Percentiles rank a stretch among this genome's conserved stretches.
These are phyloP conservation scores for Phytophthora ramorum DNA, from an alignment of 352 stramenopile species.

Conservation along the genomic window DNA sequence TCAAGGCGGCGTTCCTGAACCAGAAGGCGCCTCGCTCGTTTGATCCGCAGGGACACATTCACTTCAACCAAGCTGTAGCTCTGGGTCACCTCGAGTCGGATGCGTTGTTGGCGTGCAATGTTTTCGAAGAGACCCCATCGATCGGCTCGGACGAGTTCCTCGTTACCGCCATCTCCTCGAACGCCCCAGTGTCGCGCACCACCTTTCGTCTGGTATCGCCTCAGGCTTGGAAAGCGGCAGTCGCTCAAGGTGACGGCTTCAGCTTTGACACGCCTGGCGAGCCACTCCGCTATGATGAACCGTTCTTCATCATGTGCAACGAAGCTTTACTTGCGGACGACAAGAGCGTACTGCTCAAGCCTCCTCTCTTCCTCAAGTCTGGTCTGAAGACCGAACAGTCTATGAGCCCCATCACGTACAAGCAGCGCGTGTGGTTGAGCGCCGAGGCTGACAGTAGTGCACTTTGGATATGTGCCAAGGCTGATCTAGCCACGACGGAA, in stretches of 20 bases:
- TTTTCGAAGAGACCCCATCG: constrained; percentile 85
- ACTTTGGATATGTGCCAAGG: constrained; percentile 74
- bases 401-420: constrained; percentile 90
- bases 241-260: constrained; percentile 32
- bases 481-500: constrained; percentile 65
- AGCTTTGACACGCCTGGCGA: constrained; percentile 29
- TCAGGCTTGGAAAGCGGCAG: constrained; percentile 42
- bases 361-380: constrained; percentile 85
- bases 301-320: constrained; percentile 86
- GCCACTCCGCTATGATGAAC: constrained; percentile 77
- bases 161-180: constrained; percentile 39
- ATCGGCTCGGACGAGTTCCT: constrained; percentile 83
- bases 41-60: constrained; percentile 39
- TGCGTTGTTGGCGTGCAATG: constrained; percentile 66
- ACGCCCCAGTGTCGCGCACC: constrained; percentile 49
- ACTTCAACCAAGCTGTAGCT: constrained; percentile 66
- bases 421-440: constrained; percentile 80
- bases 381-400: constrained; percentile 81
- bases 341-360: constrained; percentile 71
- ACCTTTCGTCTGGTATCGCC: constrained; percentile 78
- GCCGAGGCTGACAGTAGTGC: constrained; percentile 69
- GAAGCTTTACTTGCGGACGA: constrained; percentile 81
- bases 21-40: constrained; percentile 67
- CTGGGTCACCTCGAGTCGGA: constrained; percentile 63
- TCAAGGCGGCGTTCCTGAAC: constrained; percentile 81